These are phyloP conservation scores for Botrytis galanthina DNA, from an alignment of 2,329 filamentous ascomycete genomes.

Conservation along the genomic window DNA sequence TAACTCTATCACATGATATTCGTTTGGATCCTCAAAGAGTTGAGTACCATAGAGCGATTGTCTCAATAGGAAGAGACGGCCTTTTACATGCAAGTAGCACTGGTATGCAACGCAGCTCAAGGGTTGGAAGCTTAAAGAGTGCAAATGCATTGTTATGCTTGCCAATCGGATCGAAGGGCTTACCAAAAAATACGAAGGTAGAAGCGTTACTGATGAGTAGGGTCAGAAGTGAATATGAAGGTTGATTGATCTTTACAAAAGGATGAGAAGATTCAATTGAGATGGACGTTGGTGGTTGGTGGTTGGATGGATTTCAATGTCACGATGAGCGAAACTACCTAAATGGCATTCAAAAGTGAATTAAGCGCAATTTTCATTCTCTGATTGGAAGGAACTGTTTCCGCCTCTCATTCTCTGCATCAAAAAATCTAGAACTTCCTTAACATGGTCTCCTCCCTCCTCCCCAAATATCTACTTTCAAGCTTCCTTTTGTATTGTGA, in stretches of 20 bases:
- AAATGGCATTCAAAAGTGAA: not conserved
- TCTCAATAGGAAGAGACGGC: slow-evolving; percentile 65
- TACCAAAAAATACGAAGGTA: slow-evolving; percentile 67
- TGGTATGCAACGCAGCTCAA: slow-evolving; percentile 84
- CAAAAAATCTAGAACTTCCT: not conserved
- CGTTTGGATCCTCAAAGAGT: slow-evolving; percentile 69
- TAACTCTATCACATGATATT: slow-evolving; percentile 70
- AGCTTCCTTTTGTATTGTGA: not conserved
- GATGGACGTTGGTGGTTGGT: not conserved
- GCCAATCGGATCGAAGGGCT: slow-evolving; percentile 60
- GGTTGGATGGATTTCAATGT: not conserved
- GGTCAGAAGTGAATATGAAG: slow-evolving; percentile 30
- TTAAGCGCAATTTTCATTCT: not conserved
- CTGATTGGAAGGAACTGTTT: not conserved
- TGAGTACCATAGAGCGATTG: slow-evolving; percentile 86
- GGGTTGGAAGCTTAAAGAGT: slow-evolving; percentile 81
- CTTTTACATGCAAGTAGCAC: slow-evolving; percentile 74
- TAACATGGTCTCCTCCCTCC: not conserved
- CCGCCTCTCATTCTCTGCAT: not conserved
- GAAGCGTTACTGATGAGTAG: slow-evolving; percentile 76
- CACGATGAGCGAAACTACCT: not conserved
- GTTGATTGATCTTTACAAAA: slow-evolving; percentile 4
- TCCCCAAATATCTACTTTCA: not conserved
- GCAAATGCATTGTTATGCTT: slow-evolving; percentile 85
- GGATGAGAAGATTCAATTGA: not conserved